Evolutionary conservation across 345 rosid genomes (phyloP).

Genomic region (Hirschfeldia incana): DNA sequence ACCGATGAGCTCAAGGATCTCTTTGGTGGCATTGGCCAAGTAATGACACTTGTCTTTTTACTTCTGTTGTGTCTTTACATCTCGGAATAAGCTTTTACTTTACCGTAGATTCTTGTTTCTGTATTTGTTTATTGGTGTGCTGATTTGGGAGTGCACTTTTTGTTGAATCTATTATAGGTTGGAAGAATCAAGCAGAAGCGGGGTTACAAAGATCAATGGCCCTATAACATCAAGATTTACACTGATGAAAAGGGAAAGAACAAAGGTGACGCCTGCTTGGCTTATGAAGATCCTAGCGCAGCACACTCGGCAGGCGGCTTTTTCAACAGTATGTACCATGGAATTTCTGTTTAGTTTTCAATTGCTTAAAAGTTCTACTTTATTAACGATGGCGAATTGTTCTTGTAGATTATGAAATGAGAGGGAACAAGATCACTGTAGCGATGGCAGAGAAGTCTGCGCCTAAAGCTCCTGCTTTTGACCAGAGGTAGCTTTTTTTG

Average conservation of each 20-base stretch:
- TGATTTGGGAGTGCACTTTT: conserved; percentile 16
- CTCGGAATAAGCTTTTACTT: background rate
- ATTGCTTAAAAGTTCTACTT: background rate
- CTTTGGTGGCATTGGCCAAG: conserved; percentile 99
- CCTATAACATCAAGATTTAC: conserved; percentile 91
- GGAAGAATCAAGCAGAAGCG: conserved; percentile 97
- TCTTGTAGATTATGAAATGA: conserved; percentile 73
- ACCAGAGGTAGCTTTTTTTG: conserved; percentile 56
- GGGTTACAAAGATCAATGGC: conserved; percentile 98
- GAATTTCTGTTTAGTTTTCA: conserved; percentile 4
- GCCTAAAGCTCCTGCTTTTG: conserved; percentile 57
- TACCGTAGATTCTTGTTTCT: conserved; percentile 14
- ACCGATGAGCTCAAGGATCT: conserved; percentile 81
- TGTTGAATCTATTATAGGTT: conserved; percentile 51
- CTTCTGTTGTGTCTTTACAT: conserved; percentile 20
- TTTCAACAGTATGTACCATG: conserved; percentile 61
- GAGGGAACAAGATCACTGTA: conserved; percentile 80
- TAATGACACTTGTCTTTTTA: conserved; percentile 47
- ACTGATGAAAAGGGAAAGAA: conserved; percentile 88
- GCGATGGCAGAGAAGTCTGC: conserved; percentile 95
- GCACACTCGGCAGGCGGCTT: conserved; percentile 92
- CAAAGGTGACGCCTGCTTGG: conserved; percentile 88
- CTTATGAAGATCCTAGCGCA: conserved; percentile 96
- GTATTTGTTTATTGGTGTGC: conserved; percentile 13
- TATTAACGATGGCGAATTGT: conserved; percentile 4